phyloP scores from a whole-genome alignment of 257 asterid genomes.

The Hygrophila difformis region DNA sequence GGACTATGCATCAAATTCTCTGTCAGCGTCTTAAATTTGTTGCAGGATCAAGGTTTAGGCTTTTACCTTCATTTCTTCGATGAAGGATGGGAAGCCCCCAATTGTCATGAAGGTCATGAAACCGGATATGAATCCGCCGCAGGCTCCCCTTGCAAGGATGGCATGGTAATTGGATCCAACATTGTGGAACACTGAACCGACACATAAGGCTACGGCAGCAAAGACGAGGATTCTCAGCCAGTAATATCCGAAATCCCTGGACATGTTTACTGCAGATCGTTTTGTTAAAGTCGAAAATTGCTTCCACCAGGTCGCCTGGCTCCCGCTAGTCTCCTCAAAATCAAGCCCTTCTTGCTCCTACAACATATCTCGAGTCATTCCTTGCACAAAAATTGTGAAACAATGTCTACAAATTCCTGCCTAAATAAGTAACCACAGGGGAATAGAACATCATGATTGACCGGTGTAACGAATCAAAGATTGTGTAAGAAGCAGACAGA shows the following conservation, averaged over 20 bases:
- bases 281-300: constrained; percentile 57
- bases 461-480: neutral
- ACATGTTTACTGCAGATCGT: constrained; percentile 75
- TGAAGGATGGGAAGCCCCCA: constrained; percentile 95
- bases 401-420: constrained; percentile 40
- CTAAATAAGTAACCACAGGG: constrained; percentile 31
- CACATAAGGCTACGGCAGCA: constrained; percentile 46
- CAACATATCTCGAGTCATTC: constrained; percentile 1
- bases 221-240: constrained; percentile 70
- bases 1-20: constrained; percentile 4
- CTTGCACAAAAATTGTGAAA: constrained; percentile 6
- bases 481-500: neutral
- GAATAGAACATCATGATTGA: constrained; percentile 1
- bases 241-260: constrained; percentile 78
- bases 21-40: neutral
- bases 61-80: constrained; percentile 82
- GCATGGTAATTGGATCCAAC: constrained; percentile 52
- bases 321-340: constrained; percentile 34
- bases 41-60: neutral
- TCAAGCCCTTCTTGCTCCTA: constrained; percentile 48
- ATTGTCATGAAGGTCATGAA: constrained; percentile 94
- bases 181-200: constrained; percentile 65
- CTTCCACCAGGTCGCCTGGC: constrained; percentile 54
- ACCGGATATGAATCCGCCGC: constrained; percentile 87
- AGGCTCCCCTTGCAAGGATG: constrained; percentile 73